Conservation (phyloP, 305 asterid species). For the Solanum hybrid region DNA sequence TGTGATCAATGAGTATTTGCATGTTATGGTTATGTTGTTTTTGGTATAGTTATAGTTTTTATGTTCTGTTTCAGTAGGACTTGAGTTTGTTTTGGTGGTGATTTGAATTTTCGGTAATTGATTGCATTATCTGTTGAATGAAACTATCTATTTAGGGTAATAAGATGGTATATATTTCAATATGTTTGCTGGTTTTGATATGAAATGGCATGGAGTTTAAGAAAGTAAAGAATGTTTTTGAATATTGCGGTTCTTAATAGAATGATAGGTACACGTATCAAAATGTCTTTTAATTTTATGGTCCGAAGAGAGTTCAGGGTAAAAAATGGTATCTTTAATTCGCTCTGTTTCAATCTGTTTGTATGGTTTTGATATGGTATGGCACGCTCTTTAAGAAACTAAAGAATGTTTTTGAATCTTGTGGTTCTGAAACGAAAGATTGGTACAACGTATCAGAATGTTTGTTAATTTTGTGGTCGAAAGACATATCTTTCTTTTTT, state of each 20-base stretch:
- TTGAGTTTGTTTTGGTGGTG: neutral
- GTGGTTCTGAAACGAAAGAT: neutral
- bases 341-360: neutral
- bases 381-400: neutral
- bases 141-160: neutral
- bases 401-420: neutral
- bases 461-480: neutral
- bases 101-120: neutral
- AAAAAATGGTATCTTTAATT: neutral
- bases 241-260: neutral
- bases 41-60: neutral
- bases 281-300: neutral
- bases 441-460: neutral
- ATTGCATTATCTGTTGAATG: neutral
- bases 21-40: neutral
- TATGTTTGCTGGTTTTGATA: neutral
- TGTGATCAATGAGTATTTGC: constrained; percentile 4
- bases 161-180: neutral
- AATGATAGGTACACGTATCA: neutral
- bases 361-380: neutral
- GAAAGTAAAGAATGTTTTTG: neutral
- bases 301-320: neutral
- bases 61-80: neutral
- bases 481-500: neutral
- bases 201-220: neutral